A percentile compares a stretch with the other conserved stretches of the same genome.
Conservation (phyloP, 1,139 yeast species). For the Hyphopichia wangnamkhiaoensis region DNA sequence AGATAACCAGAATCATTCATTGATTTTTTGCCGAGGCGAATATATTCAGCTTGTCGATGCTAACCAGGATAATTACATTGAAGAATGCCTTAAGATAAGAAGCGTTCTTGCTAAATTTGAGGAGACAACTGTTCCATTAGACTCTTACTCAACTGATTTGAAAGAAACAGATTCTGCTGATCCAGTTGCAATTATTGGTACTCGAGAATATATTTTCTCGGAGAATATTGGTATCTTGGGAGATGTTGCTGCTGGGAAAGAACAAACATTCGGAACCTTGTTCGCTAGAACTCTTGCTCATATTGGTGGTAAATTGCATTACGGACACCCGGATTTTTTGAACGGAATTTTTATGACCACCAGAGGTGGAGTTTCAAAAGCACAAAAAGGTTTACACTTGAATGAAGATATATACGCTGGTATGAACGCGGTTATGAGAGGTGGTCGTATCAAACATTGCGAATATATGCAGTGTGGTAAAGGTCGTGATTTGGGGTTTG, state of each 20-base stretch:
- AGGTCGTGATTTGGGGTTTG: slow-evolving; percentile 57
- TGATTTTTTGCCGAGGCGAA: slow-evolving; percentile 54
- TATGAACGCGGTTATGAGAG: slow-evolving; percentile 52
- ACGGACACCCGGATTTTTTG: slow-evolving; percentile 59
- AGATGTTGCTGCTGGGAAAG: slow-evolving; percentile 60
- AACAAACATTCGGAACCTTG: slow-evolving; percentile 57
- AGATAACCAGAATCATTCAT: slow-evolving; percentile 55
- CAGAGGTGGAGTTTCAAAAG: slow-evolving; percentile 57
- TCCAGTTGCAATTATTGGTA: slow-evolving; percentile 57
- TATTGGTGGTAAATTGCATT: slow-evolving; percentile 56
- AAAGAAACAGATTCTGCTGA: slow-evolving; percentile 23
- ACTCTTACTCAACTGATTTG: slow-evolving; percentile 32
- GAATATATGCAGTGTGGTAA: slow-evolving; percentile 61
- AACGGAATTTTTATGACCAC: slow-evolving; percentile 53
- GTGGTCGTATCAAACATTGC: slow-evolving; percentile 58
- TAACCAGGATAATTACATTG: slow-evolving; percentile 56
- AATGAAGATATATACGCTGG: slow-evolving; percentile 62
- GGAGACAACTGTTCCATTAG: slow-evolving; percentile 34
- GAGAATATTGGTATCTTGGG: slow-evolving; percentile 57
- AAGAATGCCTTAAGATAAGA: slow-evolving; percentile 57
- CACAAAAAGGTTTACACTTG: slow-evolving; percentile 55
- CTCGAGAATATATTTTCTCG: slow-evolving; percentile 55
- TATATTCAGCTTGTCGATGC: slow-evolving; percentile 57
- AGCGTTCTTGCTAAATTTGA: slow-evolving; percentile 53
- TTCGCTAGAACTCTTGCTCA: slow-evolving; percentile 57